Conservation (phyloP, 108 stramenopile genomes). For the Pseudonitzschia pungens region DNA sequence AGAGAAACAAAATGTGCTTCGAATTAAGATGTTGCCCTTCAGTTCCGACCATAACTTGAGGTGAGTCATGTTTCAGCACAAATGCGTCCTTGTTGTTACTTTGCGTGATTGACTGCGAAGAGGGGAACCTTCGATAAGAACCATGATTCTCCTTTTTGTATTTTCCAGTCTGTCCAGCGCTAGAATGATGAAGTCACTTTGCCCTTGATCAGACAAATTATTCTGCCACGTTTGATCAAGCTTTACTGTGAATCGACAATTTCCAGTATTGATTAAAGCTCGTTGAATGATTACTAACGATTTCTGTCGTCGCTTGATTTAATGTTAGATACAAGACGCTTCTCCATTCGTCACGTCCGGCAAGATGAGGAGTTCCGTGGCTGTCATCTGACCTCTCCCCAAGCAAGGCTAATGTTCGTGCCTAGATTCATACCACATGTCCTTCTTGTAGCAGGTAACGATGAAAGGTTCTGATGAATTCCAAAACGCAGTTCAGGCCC, state of each 20-base stretch:
- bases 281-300: neutral
- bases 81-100: neutral
- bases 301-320: neutral
- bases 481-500: too few species aligned
- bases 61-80: neutral
- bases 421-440: too few species aligned
- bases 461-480: too few species aligned
- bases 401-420: too few species aligned
- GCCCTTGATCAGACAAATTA: slow-evolving; percentile 41
- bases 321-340: too few species aligned
- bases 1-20: neutral
- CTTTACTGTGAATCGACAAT: slow-evolving; percentile 40
- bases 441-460: too few species aligned
- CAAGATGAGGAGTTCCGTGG: too few species aligned
- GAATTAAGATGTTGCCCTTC: neutral
- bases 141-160: slow-evolving; percentile 21
- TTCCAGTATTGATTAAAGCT: neutral
- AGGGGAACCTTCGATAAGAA: neutral
- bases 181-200: slow-evolving; percentile 41
- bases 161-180: slow-evolving; percentile 26
- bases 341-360: too few species aligned
- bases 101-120: slow-evolving; percentile 10
- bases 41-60: neutral
- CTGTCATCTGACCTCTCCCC: too few species aligned
- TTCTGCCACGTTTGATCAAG: slow-evolving; percentile 33